Conservation (phyloP, 108 stramenopile genomes). For the Nitzschia sp. region DNA sequence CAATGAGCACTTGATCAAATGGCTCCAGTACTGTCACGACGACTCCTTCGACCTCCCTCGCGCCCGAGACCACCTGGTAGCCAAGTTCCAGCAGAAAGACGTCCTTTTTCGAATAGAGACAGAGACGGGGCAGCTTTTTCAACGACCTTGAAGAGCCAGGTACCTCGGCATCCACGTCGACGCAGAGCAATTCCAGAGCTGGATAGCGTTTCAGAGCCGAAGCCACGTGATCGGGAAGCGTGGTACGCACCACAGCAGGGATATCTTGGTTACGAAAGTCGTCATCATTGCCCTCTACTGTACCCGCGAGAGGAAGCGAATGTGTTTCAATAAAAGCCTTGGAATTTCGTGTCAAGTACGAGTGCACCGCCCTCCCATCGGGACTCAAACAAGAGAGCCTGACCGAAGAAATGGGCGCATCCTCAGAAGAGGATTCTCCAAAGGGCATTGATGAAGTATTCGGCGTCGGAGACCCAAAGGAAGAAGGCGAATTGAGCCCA, state of each 20-base stretch:
- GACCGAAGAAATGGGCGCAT: slow-evolving; percentile 24
- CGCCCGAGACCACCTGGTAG: slow-evolving; percentile 24
- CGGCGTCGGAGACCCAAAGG: background rate
- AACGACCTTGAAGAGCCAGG: background rate
- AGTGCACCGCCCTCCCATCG: slow-evolving; percentile 64
- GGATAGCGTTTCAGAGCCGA: slow-evolving; percentile 53
- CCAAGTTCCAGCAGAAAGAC: slow-evolving; percentile 62
- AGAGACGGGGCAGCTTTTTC: slow-evolving; percentile 50
- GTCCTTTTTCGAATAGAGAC: slow-evolving; percentile 63
- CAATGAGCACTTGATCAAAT: slow-evolving; percentile 52
- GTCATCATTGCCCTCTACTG: slow-evolving; percentile 19
- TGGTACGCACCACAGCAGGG: slow-evolving; percentile 25
- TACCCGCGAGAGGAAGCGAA: slow-evolving; percentile 48
- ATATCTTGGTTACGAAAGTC: background rate
- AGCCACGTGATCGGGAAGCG: slow-evolving; percentile 40
- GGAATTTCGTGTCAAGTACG: slow-evolving; percentile 24
- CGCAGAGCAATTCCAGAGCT: slow-evolving; percentile 60
- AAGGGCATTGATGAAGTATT: slow-evolving; percentile 5
- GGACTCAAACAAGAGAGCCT: slow-evolving; percentile 56
- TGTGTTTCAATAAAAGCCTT: slow-evolving; percentile 49
- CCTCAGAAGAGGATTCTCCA: slow-evolving; percentile 6
- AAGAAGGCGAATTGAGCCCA: background rate
- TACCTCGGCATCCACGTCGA: slow-evolving; percentile 39
- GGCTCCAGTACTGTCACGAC: slow-evolving; percentile 49
- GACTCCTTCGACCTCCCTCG: slow-evolving; percentile 24